These are phyloP conservation scores for Podaxis sp. DNA, from an alignment of 768 basidiomycete species.

Conservation along the genomic window DNA sequence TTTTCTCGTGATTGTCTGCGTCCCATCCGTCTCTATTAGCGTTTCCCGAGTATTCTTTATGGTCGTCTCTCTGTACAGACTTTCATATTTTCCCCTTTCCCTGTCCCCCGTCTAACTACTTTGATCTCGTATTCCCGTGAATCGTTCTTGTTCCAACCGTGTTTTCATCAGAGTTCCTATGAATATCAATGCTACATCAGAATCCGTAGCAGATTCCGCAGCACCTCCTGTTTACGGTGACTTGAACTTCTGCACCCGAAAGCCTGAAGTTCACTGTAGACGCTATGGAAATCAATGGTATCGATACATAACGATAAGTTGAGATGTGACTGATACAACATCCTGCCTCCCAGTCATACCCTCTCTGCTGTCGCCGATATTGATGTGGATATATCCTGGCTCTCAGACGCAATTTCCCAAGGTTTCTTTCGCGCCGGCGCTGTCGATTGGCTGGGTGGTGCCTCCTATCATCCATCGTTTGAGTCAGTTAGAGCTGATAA, in stretches of 20 bases:
- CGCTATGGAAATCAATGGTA: neutral
- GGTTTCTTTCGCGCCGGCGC: constrained; percentile 58
- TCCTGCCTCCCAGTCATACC: neutral
- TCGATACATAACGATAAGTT: neutral
- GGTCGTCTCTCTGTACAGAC: constrained; percentile 3
- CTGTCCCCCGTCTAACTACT: neutral
- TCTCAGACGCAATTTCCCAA: constrained; percentile 48
- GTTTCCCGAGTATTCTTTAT: neutral
- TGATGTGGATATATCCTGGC: neutral
- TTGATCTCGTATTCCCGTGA: constrained; percentile 6
- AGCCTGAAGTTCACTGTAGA: neutral
- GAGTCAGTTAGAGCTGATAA: neutral
- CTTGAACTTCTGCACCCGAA: neutral
- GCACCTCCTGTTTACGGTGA: neutral
- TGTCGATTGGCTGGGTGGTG: constrained; percentile 55
- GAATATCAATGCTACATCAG: neutral
- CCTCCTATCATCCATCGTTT: constrained; percentile 38
- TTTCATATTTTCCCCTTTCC: constrained; percentile 8
- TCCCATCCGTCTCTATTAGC: neutral
- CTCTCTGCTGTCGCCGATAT: too few species aligned
- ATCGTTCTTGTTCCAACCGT: neutral
- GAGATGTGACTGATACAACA: neutral
- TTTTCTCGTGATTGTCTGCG: neutral
- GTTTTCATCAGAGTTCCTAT: neutral
- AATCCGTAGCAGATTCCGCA: neutral